These are phyloP conservation scores for Pichia thaimueangensis DNA, from an alignment of 805 yeast genomes.

Conservation along the genomic window DNA sequence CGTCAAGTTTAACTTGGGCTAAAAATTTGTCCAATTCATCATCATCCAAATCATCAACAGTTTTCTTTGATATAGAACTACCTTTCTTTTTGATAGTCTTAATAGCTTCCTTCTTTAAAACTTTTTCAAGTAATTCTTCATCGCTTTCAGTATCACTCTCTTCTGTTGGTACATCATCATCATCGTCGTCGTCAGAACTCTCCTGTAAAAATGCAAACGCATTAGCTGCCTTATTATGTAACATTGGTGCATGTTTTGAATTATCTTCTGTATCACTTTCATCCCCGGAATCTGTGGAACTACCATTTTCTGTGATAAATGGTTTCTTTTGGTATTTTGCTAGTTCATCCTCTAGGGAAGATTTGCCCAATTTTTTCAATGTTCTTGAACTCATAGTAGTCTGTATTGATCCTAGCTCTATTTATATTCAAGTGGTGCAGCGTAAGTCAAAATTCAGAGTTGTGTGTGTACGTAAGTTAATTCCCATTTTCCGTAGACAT, in stretches of 20 bases:
- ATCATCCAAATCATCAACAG: slow-evolving; percentile 13
- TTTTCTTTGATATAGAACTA: too few relatives aligned
- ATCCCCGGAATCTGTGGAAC: background rate
- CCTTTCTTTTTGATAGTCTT: too few relatives aligned
- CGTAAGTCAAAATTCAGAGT: too few relatives aligned
- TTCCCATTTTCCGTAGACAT: too few relatives aligned
- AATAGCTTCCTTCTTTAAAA: too few relatives aligned
- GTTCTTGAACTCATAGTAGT: slow-evolving; percentile 44
- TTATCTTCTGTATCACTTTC: slow-evolving; percentile 17
- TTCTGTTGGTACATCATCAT: background rate
- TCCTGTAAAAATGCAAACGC: slow-evolving; percentile 40
- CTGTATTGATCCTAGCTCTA: too few relatives aligned
- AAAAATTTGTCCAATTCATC: slow-evolving; percentile 52
- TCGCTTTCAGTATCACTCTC: background rate
- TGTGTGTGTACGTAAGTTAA: too few relatives aligned
- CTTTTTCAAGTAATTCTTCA: too few relatives aligned
- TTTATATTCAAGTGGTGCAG: too few relatives aligned
- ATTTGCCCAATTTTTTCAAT: slow-evolving; percentile 36
- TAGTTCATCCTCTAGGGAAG: slow-evolving; percentile 21
- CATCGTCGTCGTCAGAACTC: slow-evolving; percentile 12
- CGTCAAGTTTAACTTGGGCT: slow-evolving; percentile 31
- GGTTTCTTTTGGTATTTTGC: slow-evolving; percentile 16
- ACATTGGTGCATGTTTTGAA: background rate
- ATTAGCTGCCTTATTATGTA: slow-evolving; percentile 15
- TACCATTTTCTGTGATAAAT: background rate